phyloP scores from a whole-genome alignment of 768 basidiomycete genomes.

The Albatrellus ellisii region DNA sequence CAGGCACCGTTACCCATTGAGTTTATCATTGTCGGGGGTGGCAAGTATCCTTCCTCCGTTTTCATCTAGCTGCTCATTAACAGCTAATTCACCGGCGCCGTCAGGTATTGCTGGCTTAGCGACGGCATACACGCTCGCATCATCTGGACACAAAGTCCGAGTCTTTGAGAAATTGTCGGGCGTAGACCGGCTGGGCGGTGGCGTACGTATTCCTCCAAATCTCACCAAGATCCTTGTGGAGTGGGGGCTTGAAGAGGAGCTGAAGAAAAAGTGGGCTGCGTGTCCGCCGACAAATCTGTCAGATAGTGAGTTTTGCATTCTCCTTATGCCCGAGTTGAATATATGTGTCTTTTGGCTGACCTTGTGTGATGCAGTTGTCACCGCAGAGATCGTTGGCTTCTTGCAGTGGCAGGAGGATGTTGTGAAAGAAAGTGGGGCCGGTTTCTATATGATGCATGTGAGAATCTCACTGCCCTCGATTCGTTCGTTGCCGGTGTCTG shows the following conservation, averaged over 20 bases:
- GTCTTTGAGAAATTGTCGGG: conserved; percentile 7
- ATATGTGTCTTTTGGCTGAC: too few species aligned
- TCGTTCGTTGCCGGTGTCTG: neutral
- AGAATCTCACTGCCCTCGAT: neutral
- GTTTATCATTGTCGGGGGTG: conserved; percentile 12
- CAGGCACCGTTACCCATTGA: conserved; percentile 7
- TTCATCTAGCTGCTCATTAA: neutral
- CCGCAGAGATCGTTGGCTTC: conserved; percentile 5
- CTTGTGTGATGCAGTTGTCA: conserved; percentile 11
- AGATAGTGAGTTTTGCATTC: conserved; percentile 7
- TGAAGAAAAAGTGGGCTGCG: conserved; percentile 2
- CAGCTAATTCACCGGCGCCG: neutral
- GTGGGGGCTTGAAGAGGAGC: conserved; percentile 12
- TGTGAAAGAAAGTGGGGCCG: conserved; percentile 10
- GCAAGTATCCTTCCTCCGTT: conserved; percentile 4
- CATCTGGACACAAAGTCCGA: conserved; percentile 11
- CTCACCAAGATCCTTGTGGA: conserved; percentile 10
- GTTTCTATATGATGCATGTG: conserved; percentile 12
- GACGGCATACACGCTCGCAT: conserved; percentile 10
- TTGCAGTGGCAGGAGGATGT: conserved; percentile 9
- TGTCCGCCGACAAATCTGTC: conserved; percentile 3
- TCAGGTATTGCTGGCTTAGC: conserved; percentile 12
- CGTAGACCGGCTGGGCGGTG: conserved; percentile 3
- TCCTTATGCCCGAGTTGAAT: neutral
- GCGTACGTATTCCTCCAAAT: conserved; percentile 10